Percentiles rank a stretch among this genome's conserved stretches.
Evolutionary conservation across 179 eudicot genomes (phyloP).

Genomic region (Spinacia oleracea): DNA sequence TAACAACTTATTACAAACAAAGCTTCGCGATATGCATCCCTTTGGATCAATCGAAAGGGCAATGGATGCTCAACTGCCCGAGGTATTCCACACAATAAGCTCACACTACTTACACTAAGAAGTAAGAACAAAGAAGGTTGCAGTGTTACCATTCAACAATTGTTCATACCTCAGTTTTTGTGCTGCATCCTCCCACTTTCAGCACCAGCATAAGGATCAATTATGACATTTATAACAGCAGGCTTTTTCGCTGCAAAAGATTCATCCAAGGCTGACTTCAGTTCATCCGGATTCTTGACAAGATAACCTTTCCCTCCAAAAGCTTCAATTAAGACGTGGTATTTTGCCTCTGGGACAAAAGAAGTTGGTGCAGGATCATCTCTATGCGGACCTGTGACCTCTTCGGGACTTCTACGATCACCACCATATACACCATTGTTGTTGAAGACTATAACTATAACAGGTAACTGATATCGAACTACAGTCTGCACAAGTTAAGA

Average conservation of each 20-base stretch:
- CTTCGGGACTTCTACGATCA: slow-evolving; percentile 76
- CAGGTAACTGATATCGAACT: slow-evolving; percentile 89
- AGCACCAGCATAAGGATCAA: slow-evolving; percentile 91
- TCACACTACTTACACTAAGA: neutral
- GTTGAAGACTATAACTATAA: slow-evolving; percentile 89
- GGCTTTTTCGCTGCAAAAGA: slow-evolving; percentile 82
- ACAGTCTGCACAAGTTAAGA: slow-evolving; percentile 54
- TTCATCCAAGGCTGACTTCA: slow-evolving; percentile 73
- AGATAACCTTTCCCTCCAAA: slow-evolving; percentile 95
- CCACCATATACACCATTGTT: slow-evolving; percentile 97
- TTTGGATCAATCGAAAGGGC: neutral
- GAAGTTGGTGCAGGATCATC: slow-evolving; percentile 97
- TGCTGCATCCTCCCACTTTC: slow-evolving; percentile 95
- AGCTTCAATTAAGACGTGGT: slow-evolving; percentile 74
- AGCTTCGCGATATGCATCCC: neutral
- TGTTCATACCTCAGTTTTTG: slow-evolving; percentile 59
- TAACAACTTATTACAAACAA: slow-evolving; percentile 17
- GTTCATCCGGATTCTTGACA: slow-evolving; percentile 69
- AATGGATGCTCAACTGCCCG: neutral
- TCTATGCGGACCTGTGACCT: slow-evolving; percentile 74
- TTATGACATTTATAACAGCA: slow-evolving; percentile 82
- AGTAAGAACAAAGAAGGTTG: too few species aligned
- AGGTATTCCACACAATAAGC: neutral
- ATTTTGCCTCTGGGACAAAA: slow-evolving; percentile 79
- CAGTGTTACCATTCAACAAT: neutral